These are phyloP conservation scores for Linum usitatissimum DNA, from an alignment of 345 rosid genomes.

Conservation along the genomic window DNA sequence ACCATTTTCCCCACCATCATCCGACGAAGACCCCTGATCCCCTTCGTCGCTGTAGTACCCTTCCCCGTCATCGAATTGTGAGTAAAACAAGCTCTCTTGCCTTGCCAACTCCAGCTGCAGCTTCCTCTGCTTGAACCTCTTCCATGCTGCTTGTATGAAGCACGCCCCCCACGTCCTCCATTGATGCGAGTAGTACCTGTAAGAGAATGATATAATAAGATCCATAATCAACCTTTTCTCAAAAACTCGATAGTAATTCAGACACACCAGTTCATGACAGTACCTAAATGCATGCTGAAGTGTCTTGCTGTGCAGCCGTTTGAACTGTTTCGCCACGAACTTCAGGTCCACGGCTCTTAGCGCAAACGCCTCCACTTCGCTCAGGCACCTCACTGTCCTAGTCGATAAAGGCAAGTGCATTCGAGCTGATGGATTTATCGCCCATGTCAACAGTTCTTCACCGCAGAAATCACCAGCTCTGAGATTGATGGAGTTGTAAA, in stretches of 20 bases:
- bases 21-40: slow-evolving; percentile 10
- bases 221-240: too few species aligned
- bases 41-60: slow-evolving; percentile 7
- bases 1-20: slow-evolving; percentile 11
- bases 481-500: slow-evolving; percentile 65
- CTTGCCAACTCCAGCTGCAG: slow-evolving; percentile 52
- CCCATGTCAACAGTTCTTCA: slow-evolving; percentile 86
- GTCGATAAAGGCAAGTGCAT: slow-evolving; percentile 62
- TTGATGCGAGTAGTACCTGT: slow-evolving; percentile 83
- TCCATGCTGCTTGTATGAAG: slow-evolving; percentile 69
- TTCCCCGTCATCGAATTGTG: slow-evolving; percentile 14
- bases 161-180: slow-evolving; percentile 87
- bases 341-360: slow-evolving; percentile 65
- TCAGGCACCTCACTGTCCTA: slow-evolving; percentile 44
- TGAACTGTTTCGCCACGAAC: slow-evolving; percentile 70
- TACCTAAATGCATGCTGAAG: slow-evolving; percentile 89
- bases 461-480: slow-evolving; percentile 78
- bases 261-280: slow-evolving; percentile 7
- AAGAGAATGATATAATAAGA: too few species aligned
- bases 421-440: slow-evolving; percentile 37
- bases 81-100: slow-evolving; percentile 34
- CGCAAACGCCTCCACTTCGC: slow-evolving; percentile 73
- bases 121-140: slow-evolving; percentile 47
- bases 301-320: slow-evolving; percentile 73
- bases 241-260: too few species aligned